phyloP scores from a whole-genome alignment of 2,329 filamentous ascomycete genomes.

The Aureobasidium sp. region DNA sequence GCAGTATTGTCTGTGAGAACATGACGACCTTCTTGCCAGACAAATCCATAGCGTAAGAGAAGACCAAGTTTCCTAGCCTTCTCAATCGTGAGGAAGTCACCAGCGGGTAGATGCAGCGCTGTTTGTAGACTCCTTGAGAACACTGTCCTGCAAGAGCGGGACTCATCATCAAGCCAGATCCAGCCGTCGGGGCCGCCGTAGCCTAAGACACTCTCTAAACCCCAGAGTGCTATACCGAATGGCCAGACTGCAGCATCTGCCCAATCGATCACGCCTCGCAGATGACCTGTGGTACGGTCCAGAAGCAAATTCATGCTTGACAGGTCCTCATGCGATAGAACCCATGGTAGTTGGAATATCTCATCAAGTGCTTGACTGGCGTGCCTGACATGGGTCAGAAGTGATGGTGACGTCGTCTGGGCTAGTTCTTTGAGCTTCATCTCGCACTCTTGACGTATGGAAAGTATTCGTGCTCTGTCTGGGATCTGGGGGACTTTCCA shows the following conservation, averaged over 20 bases:
- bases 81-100: background rate
- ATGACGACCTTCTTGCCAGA: background rate
- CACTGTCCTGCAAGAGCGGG: background rate
- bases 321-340: constrained; percentile 1
- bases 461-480: background rate
- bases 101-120: background rate
- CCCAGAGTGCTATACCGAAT: background rate
- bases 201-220: background rate
- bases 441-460: background rate
- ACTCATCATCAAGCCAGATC: background rate
- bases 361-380: background rate
- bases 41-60: background rate
- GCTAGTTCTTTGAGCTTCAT: background rate
- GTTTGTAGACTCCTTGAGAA: background rate
- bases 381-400: background rate
- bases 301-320: background rate
- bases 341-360: background rate
- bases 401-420: background rate
- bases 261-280: background rate
- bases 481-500: background rate
- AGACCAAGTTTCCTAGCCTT: constrained; percentile 1
- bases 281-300: background rate
- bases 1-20: background rate
- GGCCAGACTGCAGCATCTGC: background rate
- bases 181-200: background rate